Evolutionary conservation across 2,329 filamentous ascomycete genomes (phyloP), one percentile per base, ranked within the genome.

Genomic region (Thelonectria olida): DNA sequence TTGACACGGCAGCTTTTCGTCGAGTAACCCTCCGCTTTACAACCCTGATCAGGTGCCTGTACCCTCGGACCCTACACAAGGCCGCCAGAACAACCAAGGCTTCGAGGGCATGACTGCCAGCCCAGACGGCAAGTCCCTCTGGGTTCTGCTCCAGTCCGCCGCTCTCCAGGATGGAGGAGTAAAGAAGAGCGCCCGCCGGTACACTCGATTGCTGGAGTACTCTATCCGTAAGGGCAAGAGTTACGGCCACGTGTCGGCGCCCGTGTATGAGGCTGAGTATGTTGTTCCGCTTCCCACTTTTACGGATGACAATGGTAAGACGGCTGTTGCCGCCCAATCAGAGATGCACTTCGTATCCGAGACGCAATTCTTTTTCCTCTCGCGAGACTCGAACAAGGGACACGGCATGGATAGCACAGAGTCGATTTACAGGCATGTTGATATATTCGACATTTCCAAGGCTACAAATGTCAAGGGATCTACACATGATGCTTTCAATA

Each of bases 81-180:
- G 90, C 12, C 84, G 90, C 19, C 80, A 83, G 55, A 92, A 93
- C 74, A 93, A 93, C 74, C 89, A 92, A 72, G 90, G 90, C n/a
- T 86, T 92, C 49, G 90, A 93, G 75, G 90, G 87, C 0, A 75
- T 93, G 49, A 89, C 88, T 0, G 75, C 85, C n/a, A 87, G 84
- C 4, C 79, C 83, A 0, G 86, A 90, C 65, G 88, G 89, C 9
- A 87, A 85, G 62, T 85, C 81, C 2, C 78, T 92, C 10, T 92
- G 86, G 70, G 84, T 85, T 1, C 80, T 92, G 58, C 78, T 92
- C 20, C 90, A 93, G 72, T 87, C 86, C 2, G 88, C 89, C 0
- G 78, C 87, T 5, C 23, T 19, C n/a, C 62, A 54, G 47, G 73
- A 75, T 5, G 72, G 72, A 19, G 73, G 70, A 22, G 42, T 49